phyloP scores from a whole-genome alignment of 2,329 filamentous ascomycete genomes.

The Coniochaeta hoffmannii region DNA sequence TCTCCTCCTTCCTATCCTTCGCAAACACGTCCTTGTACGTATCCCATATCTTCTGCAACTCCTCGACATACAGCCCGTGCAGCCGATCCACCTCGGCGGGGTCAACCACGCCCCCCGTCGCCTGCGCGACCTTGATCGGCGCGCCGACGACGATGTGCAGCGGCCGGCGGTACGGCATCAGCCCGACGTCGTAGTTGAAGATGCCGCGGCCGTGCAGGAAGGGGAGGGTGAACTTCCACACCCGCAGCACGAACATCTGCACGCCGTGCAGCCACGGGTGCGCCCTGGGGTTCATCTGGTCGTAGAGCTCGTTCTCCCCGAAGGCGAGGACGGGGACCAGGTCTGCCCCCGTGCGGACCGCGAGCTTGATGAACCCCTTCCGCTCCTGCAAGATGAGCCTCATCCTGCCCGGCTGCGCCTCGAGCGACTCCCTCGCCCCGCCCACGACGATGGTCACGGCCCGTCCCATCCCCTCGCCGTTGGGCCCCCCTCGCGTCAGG shows the following conservation, averaged over 20 bases:
- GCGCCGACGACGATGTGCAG: conserved; percentile 85
- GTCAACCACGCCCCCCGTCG: conserved; percentile 49
- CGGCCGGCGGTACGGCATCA: conserved; percentile 86
- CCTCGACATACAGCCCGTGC: conserved; percentile 70
- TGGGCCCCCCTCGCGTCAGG: conserved; percentile 68
- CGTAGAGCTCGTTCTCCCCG: conserved; percentile 93
- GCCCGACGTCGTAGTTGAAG: conserved; percentile 95
- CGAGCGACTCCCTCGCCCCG: conserved; percentile 84
- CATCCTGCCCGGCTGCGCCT: conserved; percentile 71
- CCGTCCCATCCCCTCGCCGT: conserved; percentile 82
- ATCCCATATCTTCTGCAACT: conserved; percentile 67
- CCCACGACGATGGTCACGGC: conserved; percentile 94
- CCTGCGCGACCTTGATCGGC: conserved; percentile 63
- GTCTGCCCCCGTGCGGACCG: conserved; percentile 85
- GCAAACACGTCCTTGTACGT: conserved; percentile 73
- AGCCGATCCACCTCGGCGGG: conserved; percentile 72
- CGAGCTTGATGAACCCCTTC: conserved; percentile 91
- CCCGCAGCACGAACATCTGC: conserved; percentile 77
- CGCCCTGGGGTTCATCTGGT: conserved; percentile 70
- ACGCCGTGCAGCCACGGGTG: conserved; percentile 74
- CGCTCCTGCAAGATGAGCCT: conserved; percentile 74
- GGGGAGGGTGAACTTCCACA: conserved; percentile 87
- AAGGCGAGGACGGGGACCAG: conserved; percentile 88
- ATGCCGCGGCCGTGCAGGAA: conserved; percentile 85
- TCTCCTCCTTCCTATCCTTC: conserved; percentile 51